Evolutionary conservation across 2,329 filamentous ascomycete species (phyloP).

Genomic region (Trichoderma cornu-damae): DNA sequence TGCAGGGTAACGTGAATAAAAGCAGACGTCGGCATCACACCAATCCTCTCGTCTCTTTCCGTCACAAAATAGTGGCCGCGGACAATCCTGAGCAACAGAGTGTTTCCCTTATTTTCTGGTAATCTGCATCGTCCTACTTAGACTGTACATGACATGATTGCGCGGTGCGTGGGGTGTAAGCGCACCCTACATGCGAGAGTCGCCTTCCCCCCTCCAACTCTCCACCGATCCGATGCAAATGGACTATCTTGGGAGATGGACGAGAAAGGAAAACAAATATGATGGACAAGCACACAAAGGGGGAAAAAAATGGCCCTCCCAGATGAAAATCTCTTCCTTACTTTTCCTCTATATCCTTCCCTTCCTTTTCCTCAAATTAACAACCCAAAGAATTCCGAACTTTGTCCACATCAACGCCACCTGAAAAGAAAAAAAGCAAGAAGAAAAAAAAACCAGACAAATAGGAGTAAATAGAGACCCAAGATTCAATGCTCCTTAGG

Average conservation of each 20-base stretch:
- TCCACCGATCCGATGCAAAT: slow-evolving; percentile 5
- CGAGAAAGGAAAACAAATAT: not conserved
- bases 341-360: slow-evolving; percentile 17
- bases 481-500: slow-evolving; percentile 7
- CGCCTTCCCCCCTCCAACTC: not conserved
- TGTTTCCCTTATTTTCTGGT: not conserved
- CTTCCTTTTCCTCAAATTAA: slow-evolving; percentile 12
- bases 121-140: not conserved
- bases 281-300: not conserved
- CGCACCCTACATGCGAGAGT: slow-evolving; percentile 3
- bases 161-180: not conserved
- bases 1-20: too few species aligned
- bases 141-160: slow-evolving; percentile 3
- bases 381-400: not conserved
- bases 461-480: not conserved
- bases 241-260: slow-evolving; percentile 4
- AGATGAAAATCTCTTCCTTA: slow-evolving; percentile 1
- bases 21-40: too few species aligned
- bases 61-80: not conserved
- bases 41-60: not conserved
- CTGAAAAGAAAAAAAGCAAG: not conserved
- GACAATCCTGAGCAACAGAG: not conserved
- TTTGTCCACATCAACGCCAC: slow-evolving; percentile 6
- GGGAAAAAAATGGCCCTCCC: slow-evolving; percentile 8
- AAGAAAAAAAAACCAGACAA: not conserved